Evolutionary conservation across 768 basidiomycete genomes (phyloP), one percentile per base, ranked within the genome.

Genomic region (Postia placenta): DNA sequence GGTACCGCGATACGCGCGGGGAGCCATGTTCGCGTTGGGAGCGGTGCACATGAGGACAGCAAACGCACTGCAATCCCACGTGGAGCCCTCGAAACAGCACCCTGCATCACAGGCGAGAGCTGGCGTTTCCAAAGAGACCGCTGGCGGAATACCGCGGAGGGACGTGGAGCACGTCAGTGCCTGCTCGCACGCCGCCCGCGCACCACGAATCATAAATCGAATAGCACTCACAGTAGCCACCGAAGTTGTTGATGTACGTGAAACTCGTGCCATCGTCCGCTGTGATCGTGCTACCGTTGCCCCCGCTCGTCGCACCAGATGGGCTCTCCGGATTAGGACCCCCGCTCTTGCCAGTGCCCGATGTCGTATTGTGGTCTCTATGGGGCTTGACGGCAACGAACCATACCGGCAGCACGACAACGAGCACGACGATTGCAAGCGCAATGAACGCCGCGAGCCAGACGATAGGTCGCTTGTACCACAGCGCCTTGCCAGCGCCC

Each of bases 181-280:
- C n/a, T n/a, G n/a, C n/a, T n/a, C n/a, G n/a, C n/a, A n/a, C n/a
- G n/a, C n/a, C n/a, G n/a, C n/a, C n/a, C n/a, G n/a, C n/a, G n/a
- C n/a, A n/a, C n/a, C n/a, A n/a, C n/a, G n/a, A n/a, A n/a, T n/a
- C n/a, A n/a, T n/a, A n/a, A n/a, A n/a, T n/a, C n/a, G n/a, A n/a
- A n/a, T n/a, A 40, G 50, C 48, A 60, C 81, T 76, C 62, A 83
- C 84, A 87, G 59, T 75, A 79, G 35, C 86, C 86, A 27, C 81
- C 89, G 61, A 89, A 87, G 17, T 75, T 67, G 65, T 93, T 94
- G 50, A 70, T 72, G 64, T 95, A 94, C 2, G 73, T 79, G 66
- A 92, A 87, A 1, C 75, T 81, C 1, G 78, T 67, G 1, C 92
- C 92, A 60, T 91, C 76, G 2, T 75, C 79, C 17, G 73, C 69